phyloP scores from a whole-genome alignment of 2,329 filamentous ascomycete genomes.

The Pseudofabraea citricarpa region DNA sequence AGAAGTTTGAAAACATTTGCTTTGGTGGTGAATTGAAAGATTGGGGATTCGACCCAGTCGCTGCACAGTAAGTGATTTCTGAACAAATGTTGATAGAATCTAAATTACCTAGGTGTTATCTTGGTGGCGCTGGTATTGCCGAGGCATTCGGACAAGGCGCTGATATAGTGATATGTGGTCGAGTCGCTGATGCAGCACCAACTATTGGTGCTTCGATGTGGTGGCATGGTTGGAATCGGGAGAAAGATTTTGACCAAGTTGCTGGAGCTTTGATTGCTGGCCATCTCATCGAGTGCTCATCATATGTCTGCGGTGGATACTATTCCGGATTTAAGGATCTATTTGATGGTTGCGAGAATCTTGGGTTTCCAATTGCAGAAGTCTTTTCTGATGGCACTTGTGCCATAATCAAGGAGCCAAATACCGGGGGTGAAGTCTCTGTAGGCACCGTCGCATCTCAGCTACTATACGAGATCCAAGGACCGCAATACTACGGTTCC shows the following conservation, averaged over 20 bases:
- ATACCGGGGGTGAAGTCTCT: slow-evolving; percentile 35
- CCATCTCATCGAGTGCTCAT: slow-evolving; percentile 27
- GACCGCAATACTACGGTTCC: slow-evolving; percentile 29
- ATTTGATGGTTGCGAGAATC: slow-evolving; percentile 28
- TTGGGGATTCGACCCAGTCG: slow-evolving; percentile 15
- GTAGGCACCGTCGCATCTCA: slow-evolving; percentile 46
- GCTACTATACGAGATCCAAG: slow-evolving; percentile 36
- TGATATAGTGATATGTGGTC: slow-evolving; percentile 39
- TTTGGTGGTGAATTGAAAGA: slow-evolving; percentile 10
- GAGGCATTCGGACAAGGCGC: slow-evolving; percentile 36
- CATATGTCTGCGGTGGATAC: slow-evolving; percentile 20
- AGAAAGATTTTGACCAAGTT: slow-evolving; percentile 30
- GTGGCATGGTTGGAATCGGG: slow-evolving; percentile 33
- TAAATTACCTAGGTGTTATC: slow-evolving; percentile 28
- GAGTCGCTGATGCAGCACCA: slow-evolving; percentile 38
- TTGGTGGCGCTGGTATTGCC: slow-evolving; percentile 38
- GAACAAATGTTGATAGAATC: too few relatives aligned
- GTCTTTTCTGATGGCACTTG: slow-evolving; percentile 35
- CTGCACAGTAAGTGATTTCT: slow-evolving; percentile 12
- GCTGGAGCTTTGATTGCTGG: slow-evolving; percentile 32
- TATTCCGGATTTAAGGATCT: slow-evolving; percentile 26
- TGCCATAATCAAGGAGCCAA: slow-evolving; percentile 40
- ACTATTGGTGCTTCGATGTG: slow-evolving; percentile 35
- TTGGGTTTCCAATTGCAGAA: slow-evolving; percentile 42
- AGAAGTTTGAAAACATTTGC: slow-evolving; percentile 6